Evolutionary conservation across 2,329 filamentous ascomycete genomes (phyloP).

Genomic region (Raffaelea deltoideospora): DNA sequence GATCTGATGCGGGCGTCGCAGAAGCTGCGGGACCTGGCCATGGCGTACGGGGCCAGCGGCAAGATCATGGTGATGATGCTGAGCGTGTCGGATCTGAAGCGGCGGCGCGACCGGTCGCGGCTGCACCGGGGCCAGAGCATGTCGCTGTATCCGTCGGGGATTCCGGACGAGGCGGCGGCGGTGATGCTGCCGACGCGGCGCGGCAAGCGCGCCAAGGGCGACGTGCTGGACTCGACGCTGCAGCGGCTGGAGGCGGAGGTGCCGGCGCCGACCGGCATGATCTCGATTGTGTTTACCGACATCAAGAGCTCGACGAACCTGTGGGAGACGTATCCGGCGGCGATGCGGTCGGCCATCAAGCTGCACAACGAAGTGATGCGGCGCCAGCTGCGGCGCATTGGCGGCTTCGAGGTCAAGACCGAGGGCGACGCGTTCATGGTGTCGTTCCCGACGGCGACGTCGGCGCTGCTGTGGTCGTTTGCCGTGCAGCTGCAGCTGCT

Average conservation of each 20-base stretch:
- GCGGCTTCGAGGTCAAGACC: conserved; percentile 97
- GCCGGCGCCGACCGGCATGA: conserved; percentile 75
- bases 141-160: conserved; percentile 64
- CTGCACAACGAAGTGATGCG: conserved; percentile 97
- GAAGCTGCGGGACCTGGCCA: conserved; percentile 85
- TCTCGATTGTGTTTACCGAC: conserved; percentile 93
- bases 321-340: conserved; percentile 89
- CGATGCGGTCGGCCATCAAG: conserved; percentile 94
- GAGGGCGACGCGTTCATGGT: conserved; percentile 99
- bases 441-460: conserved; percentile 90
- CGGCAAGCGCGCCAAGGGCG: conserved; percentile 45
- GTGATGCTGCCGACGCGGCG: conserved; percentile 49
- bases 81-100: conserved; percentile 79
- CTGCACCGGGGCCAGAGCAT: conserved; percentile 66
- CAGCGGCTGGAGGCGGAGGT: conserved; percentile 81
- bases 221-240: conserved; percentile 71
- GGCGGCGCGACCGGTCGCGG: conserved; percentile 59
- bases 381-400: conserved; percentile 79
- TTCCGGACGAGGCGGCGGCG: conserved; percentile 47
- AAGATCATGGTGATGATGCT: conserved; percentile 99
- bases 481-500: conserved; percentile 79
- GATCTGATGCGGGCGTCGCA: conserved; percentile 93
- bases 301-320: conserved; percentile 96
- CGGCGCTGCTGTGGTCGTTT: conserved; percentile 90
- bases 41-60: conserved; percentile 82